Base-by-base conservation (phyloP, 345 rosid genomes). In the Crucihimalaya himalaica region DNA sequence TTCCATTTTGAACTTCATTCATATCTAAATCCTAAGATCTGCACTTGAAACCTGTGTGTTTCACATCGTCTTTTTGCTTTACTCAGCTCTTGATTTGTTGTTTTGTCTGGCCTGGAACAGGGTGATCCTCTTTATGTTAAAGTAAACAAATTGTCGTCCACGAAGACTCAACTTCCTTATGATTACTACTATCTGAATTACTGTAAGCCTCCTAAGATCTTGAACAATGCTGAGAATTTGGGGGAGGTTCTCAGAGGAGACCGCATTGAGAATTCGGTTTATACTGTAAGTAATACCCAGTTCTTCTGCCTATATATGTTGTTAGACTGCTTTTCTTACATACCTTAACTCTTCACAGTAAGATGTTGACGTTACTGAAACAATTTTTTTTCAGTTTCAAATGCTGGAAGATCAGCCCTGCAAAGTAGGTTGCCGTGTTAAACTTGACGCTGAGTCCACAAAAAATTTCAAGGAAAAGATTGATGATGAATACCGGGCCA, bases 171-270 rank as follows among this genome's bases (percentile, higher is more conserved):
- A 71, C 90, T 94, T 79, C 99, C 99, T 31, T 94, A 94, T 79
- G 99, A 94, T 73, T 88, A 86, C 84, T 94, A 94, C 85, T 94
- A 69, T 81, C 76, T 94, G 35, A 83, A 80, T 28, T 92, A 87
- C 81, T 94, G 97, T 75, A 86, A 84, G 85, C 96, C 97, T 2
- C 1, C 52, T 2, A 85, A 84, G 85, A 89, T 91, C 77, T 5
- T 81, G 73, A 94, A 88, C 83, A 92, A 27, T 69, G 97, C 93
- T 2, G 97, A 92, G 58, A 92, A 92, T 79, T 75, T 92, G 77
- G 97, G 98, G 55, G 99, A 83, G 88, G 96, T 90, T 74, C 97
- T 94, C 56, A 87, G 97, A 62, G 98, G 98, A 63, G 98, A 94
- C 74, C 94, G 98, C 54, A 94, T 94, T 54, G 98, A 94, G 86